Evolutionary conservation across 495 filamentous ascomycete genomes (phyloP), one percentile per base, ranked within the genome.

Genomic region (Penicillium desertorum): DNA sequence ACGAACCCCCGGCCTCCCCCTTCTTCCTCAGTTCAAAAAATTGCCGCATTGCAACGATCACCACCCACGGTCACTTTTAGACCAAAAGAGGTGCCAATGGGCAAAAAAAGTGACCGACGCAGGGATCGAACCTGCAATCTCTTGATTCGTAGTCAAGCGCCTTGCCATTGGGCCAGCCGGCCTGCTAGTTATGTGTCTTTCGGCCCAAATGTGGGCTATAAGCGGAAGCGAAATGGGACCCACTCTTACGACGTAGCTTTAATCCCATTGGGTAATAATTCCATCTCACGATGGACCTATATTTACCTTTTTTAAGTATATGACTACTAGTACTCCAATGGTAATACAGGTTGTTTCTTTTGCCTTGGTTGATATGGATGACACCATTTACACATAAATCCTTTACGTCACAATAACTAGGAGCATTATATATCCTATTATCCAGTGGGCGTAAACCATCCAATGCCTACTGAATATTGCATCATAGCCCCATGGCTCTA

Each of bases 61-160:
- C 34, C 14, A 37, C 2, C 16, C 0, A n/a, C 0, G 4, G 16
- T 6, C 36, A 37, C 2, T 14, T 36, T n/a, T n/a, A n/a, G 2
- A 6, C 12, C 1, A 2, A 41, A 22, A 36, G 1, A 2, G 10
- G 2, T 27, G 3, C 9, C 0, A 2, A 43, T 4, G 2, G 29
- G 12, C 3, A 20, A 53, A 53, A 48, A 51, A 53, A 9, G 2
- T 53, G 51, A 53, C 51, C 62, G 65, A 71, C 61, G 68, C 68
- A 63, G 69, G 65, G 60, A 55, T 67, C 59, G 58, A 64, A 59
- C 69, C 67, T 72, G 69, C 69, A 79, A 79, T 80, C 77, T 79
- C 72, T 79, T 80, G 77, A 82, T 82, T 83, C 83, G 83, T 85
- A 86, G 83, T 85, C 83, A 85, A 85, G 81, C 82, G 82, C 82